Evolutionary conservation across 768 basidiomycete genomes (phyloP).

Genomic region (Lyophyllum semitale): DNA sequence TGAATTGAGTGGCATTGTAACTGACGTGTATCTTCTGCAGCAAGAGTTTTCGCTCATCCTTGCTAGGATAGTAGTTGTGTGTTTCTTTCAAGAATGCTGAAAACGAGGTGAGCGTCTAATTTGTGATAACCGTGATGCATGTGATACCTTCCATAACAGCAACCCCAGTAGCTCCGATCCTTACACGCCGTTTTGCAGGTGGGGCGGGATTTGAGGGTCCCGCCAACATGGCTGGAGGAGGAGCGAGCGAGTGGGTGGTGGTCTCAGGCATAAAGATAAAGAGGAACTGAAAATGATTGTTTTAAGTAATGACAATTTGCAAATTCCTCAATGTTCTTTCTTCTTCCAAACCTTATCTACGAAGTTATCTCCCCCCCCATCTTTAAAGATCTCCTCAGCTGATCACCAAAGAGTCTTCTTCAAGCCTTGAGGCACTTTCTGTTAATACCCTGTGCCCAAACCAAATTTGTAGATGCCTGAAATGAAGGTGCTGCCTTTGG

Average conservation of each 20-base stretch:
- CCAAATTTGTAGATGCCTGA: no score
- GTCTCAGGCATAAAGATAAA: neutral
- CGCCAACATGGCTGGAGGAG: constrained; percentile 7
- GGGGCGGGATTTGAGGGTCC: constrained; percentile 9
- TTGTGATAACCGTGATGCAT: constrained; percentile 4
- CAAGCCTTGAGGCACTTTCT: neutral
- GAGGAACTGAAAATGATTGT: no score
- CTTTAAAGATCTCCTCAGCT: neutral
- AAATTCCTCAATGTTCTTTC: neutral
- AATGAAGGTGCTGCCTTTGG: neutral
- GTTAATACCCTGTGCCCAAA: neutral
- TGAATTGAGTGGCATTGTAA: neutral
- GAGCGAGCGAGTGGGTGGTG: neutral
- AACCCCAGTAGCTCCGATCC: constrained; percentile 14
- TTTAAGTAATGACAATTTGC: neutral
- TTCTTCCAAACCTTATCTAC: constrained; percentile 1
- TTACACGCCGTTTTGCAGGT: constrained; percentile 6
- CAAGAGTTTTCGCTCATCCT: constrained; percentile 12
- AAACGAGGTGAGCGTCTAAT: neutral
- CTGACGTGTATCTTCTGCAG: constrained; percentile 14
- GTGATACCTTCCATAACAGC: constrained; percentile 23
- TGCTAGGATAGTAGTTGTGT: constrained; percentile 5
- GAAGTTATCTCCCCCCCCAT: neutral
- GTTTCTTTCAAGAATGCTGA: constrained; percentile 10
- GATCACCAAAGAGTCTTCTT: neutral